phyloP scores from a whole-genome alignment of 2,329 filamentous ascomycete genomes.

The Aspergillaceae sp. region DNA sequence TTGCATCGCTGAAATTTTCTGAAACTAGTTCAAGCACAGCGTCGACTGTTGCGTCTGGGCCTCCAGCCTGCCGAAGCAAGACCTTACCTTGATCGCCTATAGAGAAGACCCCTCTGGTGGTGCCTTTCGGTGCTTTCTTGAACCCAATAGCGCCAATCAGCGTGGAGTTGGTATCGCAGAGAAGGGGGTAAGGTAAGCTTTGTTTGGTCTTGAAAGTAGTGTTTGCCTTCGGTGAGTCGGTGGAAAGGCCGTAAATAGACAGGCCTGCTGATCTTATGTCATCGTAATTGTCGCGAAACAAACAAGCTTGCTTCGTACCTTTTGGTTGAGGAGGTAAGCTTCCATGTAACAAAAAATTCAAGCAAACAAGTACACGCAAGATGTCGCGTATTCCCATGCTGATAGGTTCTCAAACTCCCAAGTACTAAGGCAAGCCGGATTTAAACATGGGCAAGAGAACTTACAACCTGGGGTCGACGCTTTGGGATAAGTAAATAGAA shows the following conservation, averaged over 20 bases:
- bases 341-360: too few species aligned
- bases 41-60: slow-evolving; percentile 68
- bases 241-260: slow-evolving; percentile 80
- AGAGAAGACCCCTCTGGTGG: slow-evolving; percentile 78
- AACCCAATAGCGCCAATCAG: slow-evolving; percentile 83
- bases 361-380: background rate
- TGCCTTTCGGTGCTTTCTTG: slow-evolving; percentile 74
- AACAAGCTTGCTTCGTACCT: slow-evolving; percentile 90
- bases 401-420: background rate
- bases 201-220: slow-evolving; percentile 89
- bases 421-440: background rate
- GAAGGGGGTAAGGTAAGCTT: slow-evolving; percentile 74
- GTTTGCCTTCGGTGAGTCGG: slow-evolving; percentile 83
- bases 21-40: slow-evolving; percentile 65
- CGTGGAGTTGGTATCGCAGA: slow-evolving; percentile 68
- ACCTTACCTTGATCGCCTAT: slow-evolving; percentile 76
- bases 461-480: slow-evolving; percentile 91
- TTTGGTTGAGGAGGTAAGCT: slow-evolving; percentile 4
- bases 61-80: slow-evolving; percentile 63
- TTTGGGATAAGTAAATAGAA: slow-evolving; percentile 92
- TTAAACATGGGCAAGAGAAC: slow-evolving; percentile 23
- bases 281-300: slow-evolving; percentile 80
- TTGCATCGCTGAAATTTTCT: slow-evolving; percentile 20
- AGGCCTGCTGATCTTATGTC: slow-evolving; percentile 70
- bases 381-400: background rate